A percentile compares a stretch with the other conserved stretches of the same genome.
Evolutionary conservation across 306 rosid genomes (phyloP).

Genomic region (Fragaria iinumae): DNA sequence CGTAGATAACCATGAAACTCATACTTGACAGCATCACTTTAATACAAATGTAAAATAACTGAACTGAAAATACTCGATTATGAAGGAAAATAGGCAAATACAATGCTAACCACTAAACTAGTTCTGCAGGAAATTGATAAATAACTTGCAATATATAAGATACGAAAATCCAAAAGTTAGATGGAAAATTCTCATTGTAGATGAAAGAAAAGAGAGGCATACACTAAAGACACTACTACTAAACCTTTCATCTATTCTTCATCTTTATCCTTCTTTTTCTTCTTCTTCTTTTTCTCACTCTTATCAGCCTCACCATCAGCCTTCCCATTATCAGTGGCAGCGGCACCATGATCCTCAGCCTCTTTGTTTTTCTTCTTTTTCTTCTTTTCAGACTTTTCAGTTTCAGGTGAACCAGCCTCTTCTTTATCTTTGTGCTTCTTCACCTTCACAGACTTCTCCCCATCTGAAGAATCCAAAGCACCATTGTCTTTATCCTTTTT

Average conservation of each 20-base stretch:
- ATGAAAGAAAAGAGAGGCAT: slow-evolving; percentile 11
- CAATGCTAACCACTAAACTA: slow-evolving; percentile 14
- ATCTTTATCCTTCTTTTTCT: slow-evolving; percentile 48
- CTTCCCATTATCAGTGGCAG: slow-evolving; percentile 26
- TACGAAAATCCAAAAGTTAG: neutral
- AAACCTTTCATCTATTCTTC: slow-evolving; percentile 37
- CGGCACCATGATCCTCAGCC: slow-evolving; percentile 30
- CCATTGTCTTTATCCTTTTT: slow-evolving; percentile 50
- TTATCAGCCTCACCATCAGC: slow-evolving; percentile 33
- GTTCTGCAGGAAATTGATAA: slow-evolving; percentile 10
- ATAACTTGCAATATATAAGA: slow-evolving; percentile 15
- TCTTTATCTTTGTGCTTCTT: slow-evolving; percentile 37
- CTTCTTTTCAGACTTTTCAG: slow-evolving; percentile 67
- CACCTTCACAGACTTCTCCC: slow-evolving; percentile 38
- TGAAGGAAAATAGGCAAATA: neutral
- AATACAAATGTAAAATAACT: neutral
- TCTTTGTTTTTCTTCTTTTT: slow-evolving; percentile 65
- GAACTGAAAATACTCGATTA: neutral
- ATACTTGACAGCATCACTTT: neutral
- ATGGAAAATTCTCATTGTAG: slow-evolving; percentile 18
- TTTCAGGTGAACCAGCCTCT: slow-evolving; percentile 42
- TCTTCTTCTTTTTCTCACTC: slow-evolving; percentile 63
- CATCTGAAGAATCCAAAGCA: slow-evolving; percentile 27
- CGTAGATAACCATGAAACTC: neutral
- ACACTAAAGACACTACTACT: slow-evolving; percentile 19